A percentile compares a stretch with the other conserved stretches of the same genome.
These are phyloP conservation scores for Daedaleopsis sinensis DNA, from an alignment of 768 basidiomycete species.

Conservation along the genomic window DNA sequence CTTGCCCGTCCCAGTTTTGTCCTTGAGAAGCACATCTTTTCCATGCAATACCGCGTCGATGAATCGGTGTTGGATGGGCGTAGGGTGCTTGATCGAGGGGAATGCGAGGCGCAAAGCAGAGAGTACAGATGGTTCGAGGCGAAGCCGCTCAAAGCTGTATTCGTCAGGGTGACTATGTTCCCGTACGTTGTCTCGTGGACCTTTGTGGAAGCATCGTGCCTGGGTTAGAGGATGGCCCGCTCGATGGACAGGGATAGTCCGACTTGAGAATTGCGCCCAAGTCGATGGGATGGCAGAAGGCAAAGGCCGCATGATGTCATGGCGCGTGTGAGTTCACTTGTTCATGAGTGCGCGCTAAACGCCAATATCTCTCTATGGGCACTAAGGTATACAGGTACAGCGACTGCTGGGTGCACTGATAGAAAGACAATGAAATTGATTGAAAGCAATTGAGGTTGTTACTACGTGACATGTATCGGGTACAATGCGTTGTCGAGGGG, in stretches of 20 bases:
- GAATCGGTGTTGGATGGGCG: conserved; percentile 58
- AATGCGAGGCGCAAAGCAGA: conserved; percentile 59
- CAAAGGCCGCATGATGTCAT: conserved; percentile 15
- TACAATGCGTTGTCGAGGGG: conserved; percentile 19
- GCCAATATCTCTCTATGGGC: too few relatives aligned
- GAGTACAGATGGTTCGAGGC: conserved; percentile 52
- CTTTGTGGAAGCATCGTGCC: conserved; percentile 4
- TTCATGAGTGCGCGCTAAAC: background rate
- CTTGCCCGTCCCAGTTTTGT: conserved; percentile 82
- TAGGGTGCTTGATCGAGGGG: conserved; percentile 60
- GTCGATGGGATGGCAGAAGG: conserved; percentile 14
- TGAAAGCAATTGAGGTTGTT: background rate
- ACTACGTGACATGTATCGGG: conserved; percentile 11
- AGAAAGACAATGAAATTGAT: background rate
- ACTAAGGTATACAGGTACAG: too few relatives aligned
- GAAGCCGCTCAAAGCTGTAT: conserved; percentile 51
- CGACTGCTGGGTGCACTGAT: too few relatives aligned
- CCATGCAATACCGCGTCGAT: conserved; percentile 61
- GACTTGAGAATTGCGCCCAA: conserved; percentile 1
- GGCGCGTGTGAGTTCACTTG: background rate
- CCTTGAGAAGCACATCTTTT: conserved; percentile 67
- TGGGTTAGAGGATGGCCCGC: background rate
- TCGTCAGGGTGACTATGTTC: conserved; percentile 7
- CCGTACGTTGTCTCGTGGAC: conserved; percentile 13
- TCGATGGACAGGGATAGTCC: background rate